These are phyloP conservation scores for Eucalyptus tenuipes DNA, from an alignment of 345 rosid species.

Conservation along the genomic window DNA sequence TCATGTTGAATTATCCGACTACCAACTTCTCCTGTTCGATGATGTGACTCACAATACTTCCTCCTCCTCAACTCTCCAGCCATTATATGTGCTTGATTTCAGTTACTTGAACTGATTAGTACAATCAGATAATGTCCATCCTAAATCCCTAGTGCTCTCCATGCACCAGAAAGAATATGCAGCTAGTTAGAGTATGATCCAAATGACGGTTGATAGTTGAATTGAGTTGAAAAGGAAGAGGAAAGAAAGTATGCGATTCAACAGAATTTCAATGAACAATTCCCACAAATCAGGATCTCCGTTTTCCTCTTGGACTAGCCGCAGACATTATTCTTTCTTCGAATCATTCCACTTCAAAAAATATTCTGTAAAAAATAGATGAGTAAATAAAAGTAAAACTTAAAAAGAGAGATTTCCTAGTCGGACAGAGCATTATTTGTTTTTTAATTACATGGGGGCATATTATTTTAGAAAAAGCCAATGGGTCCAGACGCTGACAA, in stretches of 20 bases:
- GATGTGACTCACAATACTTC: background rate
- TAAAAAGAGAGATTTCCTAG: background rate
- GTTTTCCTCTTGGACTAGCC: background rate
- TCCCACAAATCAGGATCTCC: background rate
- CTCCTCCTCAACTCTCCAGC: background rate
- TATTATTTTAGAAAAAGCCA: background rate
- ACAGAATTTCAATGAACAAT: background rate
- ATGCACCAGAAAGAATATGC: background rate
- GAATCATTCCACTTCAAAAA: background rate
- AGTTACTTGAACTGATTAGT: background rate
- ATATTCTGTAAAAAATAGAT: background rate
- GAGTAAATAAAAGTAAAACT: background rate
- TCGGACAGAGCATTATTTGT: background rate
- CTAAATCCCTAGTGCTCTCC: background rate
- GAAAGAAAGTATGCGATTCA: background rate
- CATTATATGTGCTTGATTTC: background rate
- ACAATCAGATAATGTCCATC: background rate
- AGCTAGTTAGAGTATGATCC: background rate
- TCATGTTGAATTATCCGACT: background rate
- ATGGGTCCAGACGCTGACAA: background rate
- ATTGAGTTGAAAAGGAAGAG: background rate
- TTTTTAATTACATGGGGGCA: background rate
- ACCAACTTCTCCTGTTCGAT: background rate
- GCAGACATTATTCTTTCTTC: background rate
- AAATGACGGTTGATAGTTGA: background rate